Evolutionary conservation across 352 stramenopile genomes (phyloP).

Genomic region (Labyrinthula sp.): DNA sequence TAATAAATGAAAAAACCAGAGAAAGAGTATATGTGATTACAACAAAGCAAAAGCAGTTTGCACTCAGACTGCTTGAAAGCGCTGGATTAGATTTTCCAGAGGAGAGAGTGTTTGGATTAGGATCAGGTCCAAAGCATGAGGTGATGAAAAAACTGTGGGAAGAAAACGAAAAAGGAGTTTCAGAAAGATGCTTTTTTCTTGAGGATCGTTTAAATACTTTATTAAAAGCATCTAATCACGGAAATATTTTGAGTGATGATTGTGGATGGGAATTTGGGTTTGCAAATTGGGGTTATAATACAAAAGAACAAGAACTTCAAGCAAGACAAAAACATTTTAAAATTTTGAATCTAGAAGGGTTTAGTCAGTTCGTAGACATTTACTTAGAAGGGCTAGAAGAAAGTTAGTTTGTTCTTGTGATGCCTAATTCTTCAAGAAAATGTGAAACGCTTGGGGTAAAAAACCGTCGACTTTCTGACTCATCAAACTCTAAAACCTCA

Average conservation of each 20-base stretch:
- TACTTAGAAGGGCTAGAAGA: too few species aligned
- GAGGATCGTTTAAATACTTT: constrained; percentile 25
- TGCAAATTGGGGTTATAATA: constrained; percentile 24
- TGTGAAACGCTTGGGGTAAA: too few species aligned
- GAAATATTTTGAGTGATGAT: too few species aligned
- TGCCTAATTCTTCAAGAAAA: too few species aligned
- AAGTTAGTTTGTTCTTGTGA: too few species aligned
- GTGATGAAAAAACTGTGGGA: constrained; percentile 6
- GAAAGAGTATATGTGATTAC: constrained; percentile 34
- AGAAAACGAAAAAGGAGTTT: background rate
- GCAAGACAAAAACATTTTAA: too few species aligned
- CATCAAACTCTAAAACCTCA: too few species aligned
- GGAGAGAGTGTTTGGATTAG: constrained; percentile 8
- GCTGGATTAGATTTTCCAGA: constrained; percentile 12
- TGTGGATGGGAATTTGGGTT: constrained; percentile 6
- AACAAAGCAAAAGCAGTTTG: constrained; percentile 38
- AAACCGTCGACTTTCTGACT: too few species aligned
- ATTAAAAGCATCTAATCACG: background rate
- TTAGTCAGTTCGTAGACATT: too few species aligned
- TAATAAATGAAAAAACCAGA: background rate
- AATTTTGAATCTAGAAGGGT: too few species aligned
- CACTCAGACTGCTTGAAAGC: constrained; percentile 30
- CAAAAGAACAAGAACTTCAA: too few species aligned
- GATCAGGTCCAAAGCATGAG: constrained; percentile 17
- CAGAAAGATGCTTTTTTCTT: constrained; percentile 22